Percentiles rank a stretch among this genome's conserved stretches.
Conservation (phyloP, 352 stramenopile genomes). For the Pythium guiyangense region DNA sequence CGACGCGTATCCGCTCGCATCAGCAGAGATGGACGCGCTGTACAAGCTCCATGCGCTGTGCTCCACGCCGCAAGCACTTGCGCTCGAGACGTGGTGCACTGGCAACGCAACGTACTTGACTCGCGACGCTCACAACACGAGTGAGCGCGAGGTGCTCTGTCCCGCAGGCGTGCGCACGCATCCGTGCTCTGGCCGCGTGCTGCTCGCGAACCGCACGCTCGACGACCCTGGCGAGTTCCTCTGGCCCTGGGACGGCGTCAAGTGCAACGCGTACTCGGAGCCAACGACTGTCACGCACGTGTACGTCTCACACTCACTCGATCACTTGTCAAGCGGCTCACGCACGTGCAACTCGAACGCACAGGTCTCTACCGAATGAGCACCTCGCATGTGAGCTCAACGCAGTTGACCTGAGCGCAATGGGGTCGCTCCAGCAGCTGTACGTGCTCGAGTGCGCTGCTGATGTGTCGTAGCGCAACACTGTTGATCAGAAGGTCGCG, state of each 20-base stretch:
- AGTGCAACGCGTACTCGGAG: constrained; percentile 57
- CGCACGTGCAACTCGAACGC: not conserved
- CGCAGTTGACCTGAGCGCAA: constrained; percentile 51
- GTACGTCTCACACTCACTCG: constrained; percentile 18
- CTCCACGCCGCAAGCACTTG: constrained; percentile 31
- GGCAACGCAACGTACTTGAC: constrained; percentile 23
- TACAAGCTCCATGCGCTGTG: constrained; percentile 46
- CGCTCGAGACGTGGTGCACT: constrained; percentile 60
- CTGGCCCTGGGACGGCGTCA: constrained; percentile 72
- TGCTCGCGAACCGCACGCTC: constrained; percentile 22
- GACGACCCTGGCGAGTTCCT: constrained; percentile 27
- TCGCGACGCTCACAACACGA: constrained; percentile 4
- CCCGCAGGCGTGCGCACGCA: constrained; percentile 47
- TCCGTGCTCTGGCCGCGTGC: constrained; percentile 54
- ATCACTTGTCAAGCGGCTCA: not conserved
- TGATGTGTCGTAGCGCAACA: not conserved
- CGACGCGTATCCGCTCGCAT: constrained; percentile 42
- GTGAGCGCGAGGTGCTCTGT: constrained; percentile 23
- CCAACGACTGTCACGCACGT: constrained; percentile 71
- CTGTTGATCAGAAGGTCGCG: not conserved
- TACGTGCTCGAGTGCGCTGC: constrained; percentile 17
- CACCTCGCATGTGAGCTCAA: constrained; percentile 42
- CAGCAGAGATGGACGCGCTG: constrained; percentile 34
- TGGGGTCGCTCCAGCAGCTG: constrained; percentile 73
- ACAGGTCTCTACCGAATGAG: constrained; percentile 59